phyloP scores from a whole-genome alignment of 108 stramenopile genomes.

The Skeletonema tropicum region DNA sequence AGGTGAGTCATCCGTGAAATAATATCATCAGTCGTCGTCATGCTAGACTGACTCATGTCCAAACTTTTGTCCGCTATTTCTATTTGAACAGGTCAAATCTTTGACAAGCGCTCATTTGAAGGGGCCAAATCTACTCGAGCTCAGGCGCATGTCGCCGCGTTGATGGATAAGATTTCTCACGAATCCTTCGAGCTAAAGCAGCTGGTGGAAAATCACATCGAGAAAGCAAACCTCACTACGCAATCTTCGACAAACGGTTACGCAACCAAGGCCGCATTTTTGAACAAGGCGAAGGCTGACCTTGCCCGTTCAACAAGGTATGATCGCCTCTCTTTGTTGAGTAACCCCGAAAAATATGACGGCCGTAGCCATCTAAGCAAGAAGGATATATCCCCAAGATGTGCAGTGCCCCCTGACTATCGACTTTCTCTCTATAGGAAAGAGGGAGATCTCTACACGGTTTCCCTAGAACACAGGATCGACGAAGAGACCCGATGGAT shows the following conservation, averaged over 20 bases:
- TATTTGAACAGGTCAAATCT: conserved; percentile 9
- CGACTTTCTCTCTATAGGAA: conserved; percentile 14
- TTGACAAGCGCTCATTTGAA: conserved; percentile 42
- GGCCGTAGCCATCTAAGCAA: conserved; percentile 1
- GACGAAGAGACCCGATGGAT: conserved; percentile 1
- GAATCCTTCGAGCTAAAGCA: conserved; percentile 49
- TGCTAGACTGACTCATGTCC: not conserved
- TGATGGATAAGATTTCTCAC: conserved; percentile 17
- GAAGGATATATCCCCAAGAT: conserved; percentile 24
- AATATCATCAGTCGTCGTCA: not conserved
- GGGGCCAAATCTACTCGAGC: conserved; percentile 12
- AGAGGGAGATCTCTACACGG: conserved; percentile 6
- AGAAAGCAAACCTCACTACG: conserved; percentile 34
- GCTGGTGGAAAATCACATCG: conserved; percentile 43
- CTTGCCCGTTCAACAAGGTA: conserved; percentile 17
- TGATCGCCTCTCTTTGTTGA: conserved; percentile 47
- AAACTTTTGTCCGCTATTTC: not conserved
- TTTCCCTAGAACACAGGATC: conserved; percentile 16
- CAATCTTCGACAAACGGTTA: not conserved
- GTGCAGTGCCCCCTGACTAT: conserved; percentile 22
- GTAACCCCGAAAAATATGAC: conserved; percentile 20
- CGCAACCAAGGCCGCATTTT: conserved; percentile 12
- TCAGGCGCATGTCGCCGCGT: conserved; percentile 8
- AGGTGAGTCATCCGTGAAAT: not conserved
- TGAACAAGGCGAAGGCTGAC: conserved; percentile 18